Evolutionary conservation across 1,284 basidiomycete genomes (phyloP).

Genomic region (Ceratobasidium sp.): DNA sequence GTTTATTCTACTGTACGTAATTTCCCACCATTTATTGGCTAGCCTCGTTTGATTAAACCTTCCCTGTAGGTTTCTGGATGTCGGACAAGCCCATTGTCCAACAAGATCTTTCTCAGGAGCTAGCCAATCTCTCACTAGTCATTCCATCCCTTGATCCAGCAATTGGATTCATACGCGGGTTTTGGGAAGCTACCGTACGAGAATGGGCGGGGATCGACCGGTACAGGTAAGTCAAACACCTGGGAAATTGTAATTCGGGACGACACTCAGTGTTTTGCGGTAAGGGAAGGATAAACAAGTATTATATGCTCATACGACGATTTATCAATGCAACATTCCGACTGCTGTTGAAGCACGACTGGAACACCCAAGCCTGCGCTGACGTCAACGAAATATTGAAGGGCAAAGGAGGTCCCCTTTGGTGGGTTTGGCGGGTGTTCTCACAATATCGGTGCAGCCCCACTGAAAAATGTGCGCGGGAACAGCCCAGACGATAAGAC

Average conservation of each 20-base stretch:
- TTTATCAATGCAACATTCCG: constrained; percentile 89
- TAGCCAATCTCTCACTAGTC: constrained; percentile 81
- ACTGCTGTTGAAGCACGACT: constrained; percentile 75
- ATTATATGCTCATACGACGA: constrained; percentile 91
- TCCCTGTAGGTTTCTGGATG: constrained; percentile 94
- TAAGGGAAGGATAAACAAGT: constrained; percentile 87
- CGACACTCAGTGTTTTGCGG: not conserved
- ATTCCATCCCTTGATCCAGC: constrained; percentile 71
- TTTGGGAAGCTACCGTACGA: constrained; percentile 88
- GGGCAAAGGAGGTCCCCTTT: constrained; percentile 75
- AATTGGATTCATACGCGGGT: constrained; percentile 83
- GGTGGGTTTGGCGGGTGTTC: constrained; percentile 62
- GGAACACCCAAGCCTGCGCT: constrained; percentile 68
- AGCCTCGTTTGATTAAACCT: constrained; percentile 3
- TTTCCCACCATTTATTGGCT: not conserved
- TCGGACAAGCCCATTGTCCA: constrained; percentile 98
- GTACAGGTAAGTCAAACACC: constrained; percentile 68
- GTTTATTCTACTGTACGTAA: constrained; percentile 92
- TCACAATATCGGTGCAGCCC: not conserved
- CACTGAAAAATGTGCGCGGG: constrained; percentile 37
- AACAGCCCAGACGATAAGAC: constrained; percentile 75
- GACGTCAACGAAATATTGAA: constrained; percentile 77
- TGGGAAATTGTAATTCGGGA: not conserved
- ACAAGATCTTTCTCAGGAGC: constrained; percentile 86
- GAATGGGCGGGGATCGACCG: constrained; percentile 96